Base-by-base conservation (phyloP, 2,329 filamentous ascomycete genomes). In the Pseudocercospora macadamiae region DNA sequence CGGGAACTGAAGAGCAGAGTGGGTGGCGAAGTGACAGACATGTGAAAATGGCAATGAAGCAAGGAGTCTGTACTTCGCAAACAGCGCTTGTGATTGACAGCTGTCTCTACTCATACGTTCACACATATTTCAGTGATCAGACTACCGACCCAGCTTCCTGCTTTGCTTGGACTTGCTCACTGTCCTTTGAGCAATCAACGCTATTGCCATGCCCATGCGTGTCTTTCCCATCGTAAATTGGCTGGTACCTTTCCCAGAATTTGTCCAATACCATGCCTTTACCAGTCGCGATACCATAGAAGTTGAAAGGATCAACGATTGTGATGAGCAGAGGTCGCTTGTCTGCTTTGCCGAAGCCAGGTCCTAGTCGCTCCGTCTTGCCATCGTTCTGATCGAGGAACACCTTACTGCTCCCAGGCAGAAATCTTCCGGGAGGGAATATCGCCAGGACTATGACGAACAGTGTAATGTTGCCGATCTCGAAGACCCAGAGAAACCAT, bases 401-500 rank as follows among this genome's bases (percentile, higher is more conserved):
- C 4, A 81, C 72, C 34, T 79, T 80, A 63, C 80, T 79, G 2
- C 77, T 79, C 4, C 69, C 70, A 0, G 83, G 83, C 5, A 85
- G 70, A 25, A 75, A 78, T 30, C 73, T 76, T 34, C 80, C 81
- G 0, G 82, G 82, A 55, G 83, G 81, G 47, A 76, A 82, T 18
- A 80, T 55, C 59, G 83, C 83, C n/a, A 83, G 71, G 52, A 84
- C 63, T 3, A 76, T 73, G 10, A 78, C 80, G 61, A 83, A 83
- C 49, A 76, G 61, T 16, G 81, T 78, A 77, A 85, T 83, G 52
- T 83, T 76, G 2, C 73, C 67, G 3, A 75, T 77, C 63, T 85
- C 83, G 57, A 85, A 83, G 28, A 83, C 71, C 77, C 80, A 85
- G 60, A 84, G 81, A 62, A 79, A 82, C 66, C 76, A 77, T 56